phyloP scores from a whole-genome alignment of 768 basidiomycete species.

The Kockovaella imperatae region DNA sequence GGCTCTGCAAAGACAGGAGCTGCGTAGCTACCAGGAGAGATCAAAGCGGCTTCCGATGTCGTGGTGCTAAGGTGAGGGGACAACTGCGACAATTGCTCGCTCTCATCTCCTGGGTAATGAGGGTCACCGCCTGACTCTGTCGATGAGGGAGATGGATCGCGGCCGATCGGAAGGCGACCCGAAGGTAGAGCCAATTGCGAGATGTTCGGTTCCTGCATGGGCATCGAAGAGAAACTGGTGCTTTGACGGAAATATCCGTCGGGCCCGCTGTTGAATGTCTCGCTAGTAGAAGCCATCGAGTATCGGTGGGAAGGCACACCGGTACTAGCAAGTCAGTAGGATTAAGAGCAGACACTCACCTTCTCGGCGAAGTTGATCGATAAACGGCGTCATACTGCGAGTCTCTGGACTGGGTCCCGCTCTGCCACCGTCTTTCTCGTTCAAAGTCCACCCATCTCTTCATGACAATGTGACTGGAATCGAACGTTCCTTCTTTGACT shows the following conservation, averaged over 20 bases:
- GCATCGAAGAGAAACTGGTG: constrained; percentile 33
- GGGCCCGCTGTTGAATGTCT: constrained; percentile 50
- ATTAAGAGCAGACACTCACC: constrained; percentile 47
- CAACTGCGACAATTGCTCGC: too few relatives aligned
- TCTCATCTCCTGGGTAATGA: constrained; percentile 14
- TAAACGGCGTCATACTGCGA: constrained; percentile 55
- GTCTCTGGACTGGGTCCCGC: constrained; percentile 72
- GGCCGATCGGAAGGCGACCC: constrained; percentile 42
- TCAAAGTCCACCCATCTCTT: constrained; percentile 99
- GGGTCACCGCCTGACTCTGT: constrained; percentile 36
- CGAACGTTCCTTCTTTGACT: constrained; percentile 96
- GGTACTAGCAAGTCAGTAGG: constrained; percentile 11
- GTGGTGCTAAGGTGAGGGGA: too few relatives aligned
- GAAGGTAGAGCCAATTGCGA: constrained; percentile 42
- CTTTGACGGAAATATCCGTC: constrained; percentile 31
- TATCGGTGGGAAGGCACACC: constrained; percentile 51
- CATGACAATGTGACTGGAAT: constrained; percentile 94
- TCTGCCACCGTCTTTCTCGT: constrained; percentile 88
- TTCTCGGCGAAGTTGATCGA: constrained; percentile 49
- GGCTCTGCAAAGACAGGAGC: constrained; percentile 9
- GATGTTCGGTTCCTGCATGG: constrained; percentile 64
- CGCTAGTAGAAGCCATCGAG: constrained; percentile 70
- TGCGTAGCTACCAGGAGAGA: too few relatives aligned
- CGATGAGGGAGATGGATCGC: constrained; percentile 43
- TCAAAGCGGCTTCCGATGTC: too few relatives aligned